Evolutionary conservation across 176 grass and related monocot genomes (phyloP).

Genomic region (Lolium perenne): DNA sequence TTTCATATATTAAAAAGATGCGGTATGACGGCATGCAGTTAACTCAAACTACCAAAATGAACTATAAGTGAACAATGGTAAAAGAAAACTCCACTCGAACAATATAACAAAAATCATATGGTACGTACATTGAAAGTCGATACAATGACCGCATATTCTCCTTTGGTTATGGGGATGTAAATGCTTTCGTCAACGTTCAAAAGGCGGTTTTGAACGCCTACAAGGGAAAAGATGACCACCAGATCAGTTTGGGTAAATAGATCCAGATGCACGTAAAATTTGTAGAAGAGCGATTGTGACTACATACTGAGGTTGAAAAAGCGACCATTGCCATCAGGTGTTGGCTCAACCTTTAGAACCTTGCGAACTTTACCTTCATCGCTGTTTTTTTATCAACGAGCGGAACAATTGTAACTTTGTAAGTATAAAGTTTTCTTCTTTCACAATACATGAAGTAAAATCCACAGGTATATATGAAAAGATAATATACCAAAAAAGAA

Average conservation of each 20-base stretch:
- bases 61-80: neutral
- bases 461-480: neutral
- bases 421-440: conserved; percentile 19
- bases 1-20: neutral
- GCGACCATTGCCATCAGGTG: conserved; percentile 90
- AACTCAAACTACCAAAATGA: conserved; percentile 10
- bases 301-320: conserved; percentile 98
- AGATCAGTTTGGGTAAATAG: conserved; percentile 20
- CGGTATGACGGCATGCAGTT: neutral
- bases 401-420: neutral
- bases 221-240: conserved; percentile 10
- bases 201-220: conserved; percentile 90
- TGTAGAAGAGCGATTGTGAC: neutral
- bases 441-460: conserved; percentile 5
- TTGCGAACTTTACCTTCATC: conserved; percentile 97
- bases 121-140: conserved; percentile 80
- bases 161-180: conserved; percentile 85
- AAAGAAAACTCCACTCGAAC: neutral
- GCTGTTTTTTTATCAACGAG: conserved; percentile 48
- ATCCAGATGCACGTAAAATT: conserved; percentile 2
- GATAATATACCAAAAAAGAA: neutral
- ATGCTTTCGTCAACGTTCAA: conserved; percentile 90
- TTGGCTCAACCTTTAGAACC: conserved; percentile 87
- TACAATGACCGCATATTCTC: conserved; percentile 76
- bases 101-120: neutral